Base-by-base conservation (phyloP, 306 rosid species). In the Prunus campanulata region DNA sequence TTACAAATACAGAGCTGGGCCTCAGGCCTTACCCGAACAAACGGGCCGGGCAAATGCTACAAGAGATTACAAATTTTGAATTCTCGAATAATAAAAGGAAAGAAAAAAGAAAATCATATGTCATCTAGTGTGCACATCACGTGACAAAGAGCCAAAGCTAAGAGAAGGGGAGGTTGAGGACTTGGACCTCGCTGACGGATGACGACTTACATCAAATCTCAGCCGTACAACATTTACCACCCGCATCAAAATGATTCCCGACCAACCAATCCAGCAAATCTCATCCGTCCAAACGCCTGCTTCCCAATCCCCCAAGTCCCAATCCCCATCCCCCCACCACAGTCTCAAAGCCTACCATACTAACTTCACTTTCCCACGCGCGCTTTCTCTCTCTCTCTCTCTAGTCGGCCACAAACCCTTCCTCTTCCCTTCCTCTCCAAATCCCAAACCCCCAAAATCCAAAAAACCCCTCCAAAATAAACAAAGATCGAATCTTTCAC, bases 351-450 rank as follows among this genome's bases (percentile, higher is more conserved):
- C 66, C 35, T 13, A 51, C 70, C 42, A 35, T 35, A 30, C 54
- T 19, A 25, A 19, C 78, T 27, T 3, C 3, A 2, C 6, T 6
- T 13, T 29, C 32, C 57, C 65, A 60, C 76, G 25, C 61, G 61
- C 79, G 70, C 80, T 59, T 44, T 24, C 75, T 39, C 55, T 48
- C 73, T 46, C 27, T 25, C 64, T 55, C 63, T 39, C 78, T 51
- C 72, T n/a, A 81, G 91, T 71, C 88, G 85, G 86, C 88, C 78
- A 64, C 88, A 77, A 78, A 68, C 90, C 86, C 87, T 72, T n/a
- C 30, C 15, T 24, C 27, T 29, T 39, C 57, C 51, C 64, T 19
- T 72, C 61, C 84, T 56, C 62, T 59, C 78, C 46, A 32, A 70
- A 27, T 35, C 48, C 68, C 46, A 18, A 63, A 11, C 27, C 74